These are phyloP conservation scores for Fraxinus baroniana DNA, from an alignment of 305 asterid species.

Conservation along the genomic window DNA sequence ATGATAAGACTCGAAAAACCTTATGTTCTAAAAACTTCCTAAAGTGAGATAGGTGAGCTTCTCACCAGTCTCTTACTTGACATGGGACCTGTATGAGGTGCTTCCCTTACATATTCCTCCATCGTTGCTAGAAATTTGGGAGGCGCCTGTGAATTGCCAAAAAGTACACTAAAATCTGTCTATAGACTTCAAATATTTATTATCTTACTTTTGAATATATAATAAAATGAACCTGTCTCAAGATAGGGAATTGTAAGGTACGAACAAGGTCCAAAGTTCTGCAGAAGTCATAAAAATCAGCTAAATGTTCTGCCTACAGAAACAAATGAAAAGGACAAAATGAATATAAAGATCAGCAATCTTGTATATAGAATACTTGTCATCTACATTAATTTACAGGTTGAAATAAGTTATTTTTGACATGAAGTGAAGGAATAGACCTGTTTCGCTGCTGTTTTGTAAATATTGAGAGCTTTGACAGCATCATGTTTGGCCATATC, in stretches of 20 bases:
- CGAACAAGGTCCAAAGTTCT: conserved; percentile 79
- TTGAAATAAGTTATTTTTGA: neutral
- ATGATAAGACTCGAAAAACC: neutral
- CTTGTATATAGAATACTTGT: neutral
- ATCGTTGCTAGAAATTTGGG: conserved; percentile 84
- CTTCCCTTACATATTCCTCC: conserved; percentile 89
- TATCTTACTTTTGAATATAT: neutral
- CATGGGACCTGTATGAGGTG: conserved; percentile 49
- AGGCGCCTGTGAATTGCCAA: conserved; percentile 57
- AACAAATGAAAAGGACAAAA: conserved; percentile 16
- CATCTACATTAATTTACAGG: neutral
- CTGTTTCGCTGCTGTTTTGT: conserved; percentile 78
- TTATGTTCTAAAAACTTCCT: neutral
- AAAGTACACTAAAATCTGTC: neutral
- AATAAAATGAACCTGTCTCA: conserved; percentile 63
- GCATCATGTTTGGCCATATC: conserved; percentile 87
- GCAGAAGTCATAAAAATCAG: conserved; percentile 83
- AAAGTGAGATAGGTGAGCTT: neutral
- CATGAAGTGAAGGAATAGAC: conserved; percentile 30
- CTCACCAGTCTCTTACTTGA: conserved; percentile 48
- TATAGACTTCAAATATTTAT: neutral
- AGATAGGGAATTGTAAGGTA: conserved; percentile 76
- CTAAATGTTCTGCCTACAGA: conserved; percentile 79
- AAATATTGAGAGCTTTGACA: conserved; percentile 63
- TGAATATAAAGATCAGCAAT: conserved; percentile 14